phyloP scores from a whole-genome alignment of 2,329 filamentous ascomycete genomes.

The Nigrograna mackinnonii region DNA sequence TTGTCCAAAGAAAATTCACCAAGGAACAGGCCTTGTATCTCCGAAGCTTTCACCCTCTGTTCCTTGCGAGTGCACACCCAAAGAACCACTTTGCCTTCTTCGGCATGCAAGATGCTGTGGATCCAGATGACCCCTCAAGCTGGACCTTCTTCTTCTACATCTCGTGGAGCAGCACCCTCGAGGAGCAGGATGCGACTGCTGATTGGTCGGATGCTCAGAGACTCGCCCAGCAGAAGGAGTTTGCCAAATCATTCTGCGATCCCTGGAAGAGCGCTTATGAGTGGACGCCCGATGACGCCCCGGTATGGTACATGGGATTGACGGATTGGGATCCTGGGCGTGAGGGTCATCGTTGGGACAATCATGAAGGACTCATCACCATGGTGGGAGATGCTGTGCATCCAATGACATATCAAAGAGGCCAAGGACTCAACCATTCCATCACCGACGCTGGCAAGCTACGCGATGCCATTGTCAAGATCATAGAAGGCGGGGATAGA shows the following conservation, averaged over 20 bases:
- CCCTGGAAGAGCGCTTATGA: conserved; percentile 47
- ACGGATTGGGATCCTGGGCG: conserved; percentile 40
- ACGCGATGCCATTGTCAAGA: conserved; percentile 31
- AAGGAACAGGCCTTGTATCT: conserved; percentile 49
- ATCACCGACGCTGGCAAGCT: conserved; percentile 49
- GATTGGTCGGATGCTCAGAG: conserved; percentile 40
- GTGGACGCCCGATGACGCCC: conserved; percentile 35
- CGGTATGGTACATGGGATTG: conserved; percentile 38
- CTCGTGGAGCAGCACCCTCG: conserved; percentile 44
- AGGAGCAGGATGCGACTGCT: conserved; percentile 46
- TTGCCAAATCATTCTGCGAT: conserved; percentile 44
- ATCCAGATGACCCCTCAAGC: conserved; percentile 40
- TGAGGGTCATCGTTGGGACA: conserved; percentile 35
- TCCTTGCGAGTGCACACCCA: conserved; percentile 48
- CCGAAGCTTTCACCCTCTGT: conserved; percentile 50
- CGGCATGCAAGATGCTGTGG: conserved; percentile 46
- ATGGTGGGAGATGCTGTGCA: conserved; percentile 46
- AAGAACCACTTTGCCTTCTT: conserved; percentile 50
- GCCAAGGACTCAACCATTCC: conserved; percentile 54
- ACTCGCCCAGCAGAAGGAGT: conserved; percentile 45
- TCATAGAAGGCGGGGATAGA: conserved; percentile 23
- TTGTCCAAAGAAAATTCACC: conserved; percentile 47
- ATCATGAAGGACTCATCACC: conserved; percentile 37
- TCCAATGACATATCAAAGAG: conserved; percentile 50
- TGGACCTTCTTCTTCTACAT: conserved; percentile 56